Conservation (phyloP, 2,329 filamentous ascomycete genomes). For the Macrophomina tecta region DNA sequence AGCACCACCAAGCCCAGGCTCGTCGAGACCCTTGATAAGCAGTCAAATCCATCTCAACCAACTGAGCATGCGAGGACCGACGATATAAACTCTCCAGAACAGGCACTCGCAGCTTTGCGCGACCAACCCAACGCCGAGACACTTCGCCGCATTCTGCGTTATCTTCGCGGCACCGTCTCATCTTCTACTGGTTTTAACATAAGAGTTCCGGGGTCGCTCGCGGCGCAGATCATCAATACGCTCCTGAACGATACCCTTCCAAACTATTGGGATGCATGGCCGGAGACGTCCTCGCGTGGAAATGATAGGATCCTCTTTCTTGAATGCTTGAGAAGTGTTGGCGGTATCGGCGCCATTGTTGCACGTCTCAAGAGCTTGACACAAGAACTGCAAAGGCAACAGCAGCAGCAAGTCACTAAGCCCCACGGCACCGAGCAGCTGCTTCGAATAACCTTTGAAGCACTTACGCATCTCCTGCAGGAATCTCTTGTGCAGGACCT, state of each 20-base stretch:
- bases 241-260: constrained; percentile 77
- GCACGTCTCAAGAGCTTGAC: constrained; percentile 70
- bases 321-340: constrained; percentile 71
- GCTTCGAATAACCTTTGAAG: constrained; percentile 49
- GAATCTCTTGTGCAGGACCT: constrained; percentile 39
- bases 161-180: constrained; percentile 49
- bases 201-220: constrained; percentile 66
- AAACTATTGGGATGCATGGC: constrained; percentile 77
- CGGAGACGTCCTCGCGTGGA: background rate
- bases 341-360: constrained; percentile 78
- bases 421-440: constrained; percentile 36
- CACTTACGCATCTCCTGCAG: constrained; percentile 38
- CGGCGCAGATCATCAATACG: constrained; percentile 75
- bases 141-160: constrained; percentile 60
- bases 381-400: constrained; percentile 43
- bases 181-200: constrained; percentile 59
- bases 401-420: constrained; percentile 30
- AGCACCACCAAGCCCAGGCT: constrained; percentile 35
- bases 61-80: constrained; percentile 6
- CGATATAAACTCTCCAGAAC: constrained; percentile 42
- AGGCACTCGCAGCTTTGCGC: constrained; percentile 66
- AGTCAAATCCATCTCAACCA: background rate
- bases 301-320: constrained; percentile 55
- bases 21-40: background rate
- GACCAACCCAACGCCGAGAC: constrained; percentile 67